phyloP scores from a whole-genome alignment of 1,139 yeast species.

The Suhomyces anneliseae region DNA sequence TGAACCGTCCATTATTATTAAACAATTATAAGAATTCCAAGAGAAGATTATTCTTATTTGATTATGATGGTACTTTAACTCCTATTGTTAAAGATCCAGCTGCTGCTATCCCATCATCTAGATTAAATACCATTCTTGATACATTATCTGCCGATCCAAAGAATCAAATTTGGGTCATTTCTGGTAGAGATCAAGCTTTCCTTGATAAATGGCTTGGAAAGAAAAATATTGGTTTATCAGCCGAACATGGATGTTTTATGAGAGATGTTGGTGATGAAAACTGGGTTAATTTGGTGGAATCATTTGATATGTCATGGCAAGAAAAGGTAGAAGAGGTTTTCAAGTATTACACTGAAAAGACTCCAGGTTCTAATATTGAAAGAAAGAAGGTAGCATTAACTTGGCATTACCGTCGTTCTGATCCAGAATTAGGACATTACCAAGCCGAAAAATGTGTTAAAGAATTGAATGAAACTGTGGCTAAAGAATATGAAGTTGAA shows the following conservation, averaged over 20 bases:
- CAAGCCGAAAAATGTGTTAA: slow-evolving; percentile 77
- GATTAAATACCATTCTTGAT: slow-evolving; percentile 60
- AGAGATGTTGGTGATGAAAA: slow-evolving; percentile 58
- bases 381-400: slow-evolving; percentile 90
- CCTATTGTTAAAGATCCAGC: slow-evolving; percentile 96
- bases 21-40: slow-evolving; percentile 59
- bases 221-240: slow-evolving; percentile 74
- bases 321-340: slow-evolving; percentile 71
- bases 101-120: slow-evolving; percentile 93
- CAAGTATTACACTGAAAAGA: slow-evolving; percentile 73
- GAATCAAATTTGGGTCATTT: slow-evolving; percentile 91
- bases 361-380: slow-evolving; percentile 89
- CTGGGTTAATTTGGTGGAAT: slow-evolving; percentile 85
- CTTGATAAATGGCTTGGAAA: slow-evolving; percentile 87
- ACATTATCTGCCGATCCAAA: slow-evolving; percentile 70
- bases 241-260: slow-evolving; percentile 97
- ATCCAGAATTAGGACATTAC: slow-evolving; percentile 86
- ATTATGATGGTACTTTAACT: slow-evolving; percentile 95
- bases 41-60: slow-evolving; percentile 82
- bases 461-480: slow-evolving; percentile 61
- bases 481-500: slow-evolving; percentile 75
- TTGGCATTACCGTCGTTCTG: slow-evolving; percentile 96
- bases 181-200: slow-evolving; percentile 93
- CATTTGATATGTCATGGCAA: slow-evolving; percentile 95
- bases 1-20: slow-evolving; percentile 69